Evolutionary conservation across 192 early-diverging fungal species (phyloP).

Genomic region (Funneliformis geosporum): DNA sequence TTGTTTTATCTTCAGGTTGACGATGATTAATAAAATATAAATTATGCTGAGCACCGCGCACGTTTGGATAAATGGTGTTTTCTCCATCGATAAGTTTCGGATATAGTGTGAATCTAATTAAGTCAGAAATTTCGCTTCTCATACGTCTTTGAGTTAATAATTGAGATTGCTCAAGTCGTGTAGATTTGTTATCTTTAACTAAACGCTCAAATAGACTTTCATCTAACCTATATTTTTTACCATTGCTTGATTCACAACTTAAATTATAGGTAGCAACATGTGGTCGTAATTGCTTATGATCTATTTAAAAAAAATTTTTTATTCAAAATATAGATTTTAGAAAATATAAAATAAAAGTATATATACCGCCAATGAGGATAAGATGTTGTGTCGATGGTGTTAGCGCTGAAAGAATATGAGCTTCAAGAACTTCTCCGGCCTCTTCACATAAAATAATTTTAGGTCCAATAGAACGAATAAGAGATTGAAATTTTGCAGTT

Average conservation of each 20-base stretch:
- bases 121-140: conserved; percentile 50
- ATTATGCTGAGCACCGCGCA: conserved; percentile 48
- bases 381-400: conserved; percentile 52
- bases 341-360: neutral
- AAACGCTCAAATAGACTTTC: conserved; percentile 55
- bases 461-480: conserved; percentile 34
- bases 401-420: conserved; percentile 53
- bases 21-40: conserved; percentile 54
- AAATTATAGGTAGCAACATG: neutral
- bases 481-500: conserved; percentile 50
- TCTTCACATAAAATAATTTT: conserved; percentile 60
- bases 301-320: neutral
- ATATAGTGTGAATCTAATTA: conserved; percentile 53
- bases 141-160: conserved; percentile 50
- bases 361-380: conserved; percentile 54
- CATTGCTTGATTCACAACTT: conserved; percentile 42
- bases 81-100: conserved; percentile 45
- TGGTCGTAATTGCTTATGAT: neutral
- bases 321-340: neutral
- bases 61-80: conserved; percentile 37
- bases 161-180: neutral
- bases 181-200: conserved; percentile 9
- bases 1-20: conserved; percentile 42
- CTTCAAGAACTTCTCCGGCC: conserved; percentile 60
- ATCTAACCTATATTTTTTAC: conserved; percentile 45